Percentiles rank a stretch among this genome's conserved stretches.
phyloP scores from a whole-genome alignment of 2,329 filamentous ascomycete genomes.

The Nannizziopsis arthrosporioides region DNA sequence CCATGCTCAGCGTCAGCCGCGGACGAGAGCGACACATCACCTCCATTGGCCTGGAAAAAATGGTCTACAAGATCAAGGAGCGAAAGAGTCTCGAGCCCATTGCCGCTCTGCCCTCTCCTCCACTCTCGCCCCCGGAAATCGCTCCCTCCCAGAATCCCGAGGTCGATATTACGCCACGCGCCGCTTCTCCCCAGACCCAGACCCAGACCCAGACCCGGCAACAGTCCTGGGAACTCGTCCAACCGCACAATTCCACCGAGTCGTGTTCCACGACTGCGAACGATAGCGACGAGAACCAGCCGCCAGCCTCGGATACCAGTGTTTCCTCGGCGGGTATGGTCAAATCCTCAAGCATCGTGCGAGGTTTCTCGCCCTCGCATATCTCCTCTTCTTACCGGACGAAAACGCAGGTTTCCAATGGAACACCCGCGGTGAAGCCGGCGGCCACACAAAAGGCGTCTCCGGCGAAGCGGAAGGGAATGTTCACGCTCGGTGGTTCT shows the following conservation, averaged over 20 bases:
- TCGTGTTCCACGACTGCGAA: constrained; percentile 49
- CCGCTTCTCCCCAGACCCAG: constrained; percentile 28
- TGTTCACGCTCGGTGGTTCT: constrained; percentile 64
- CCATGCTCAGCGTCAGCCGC: constrained; percentile 54
- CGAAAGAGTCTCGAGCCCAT: constrained; percentile 54
- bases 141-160: constrained; percentile 21
- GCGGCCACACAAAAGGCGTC: constrained; percentile 50
- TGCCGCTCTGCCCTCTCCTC: constrained; percentile 32
- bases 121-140: no score
- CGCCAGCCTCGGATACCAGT: constrained; percentile 49
- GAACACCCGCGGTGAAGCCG: constrained; percentile 39
- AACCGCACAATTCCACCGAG: constrained; percentile 40
- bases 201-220: constrained; percentile 24
- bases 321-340: constrained; percentile 47
- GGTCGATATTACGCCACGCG: constrained; percentile 35
- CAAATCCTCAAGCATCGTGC: constrained; percentile 58
- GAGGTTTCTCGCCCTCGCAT: constrained; percentile 72
- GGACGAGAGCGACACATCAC: constrained; percentile 78
- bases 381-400: constrained; percentile 57
- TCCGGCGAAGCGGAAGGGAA: constrained; percentile 53
- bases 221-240: constrained; percentile 21
- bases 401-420: constrained; percentile 43
- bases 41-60: constrained; percentile 84
- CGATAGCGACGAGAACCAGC: constrained; percentile 35
- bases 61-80: constrained; percentile 84